Evolutionary conservation across 1,284 basidiomycete genomes (phyloP), one percentile per base, ranked within the genome.

Genomic region (Takashimella koratensis): DNA sequence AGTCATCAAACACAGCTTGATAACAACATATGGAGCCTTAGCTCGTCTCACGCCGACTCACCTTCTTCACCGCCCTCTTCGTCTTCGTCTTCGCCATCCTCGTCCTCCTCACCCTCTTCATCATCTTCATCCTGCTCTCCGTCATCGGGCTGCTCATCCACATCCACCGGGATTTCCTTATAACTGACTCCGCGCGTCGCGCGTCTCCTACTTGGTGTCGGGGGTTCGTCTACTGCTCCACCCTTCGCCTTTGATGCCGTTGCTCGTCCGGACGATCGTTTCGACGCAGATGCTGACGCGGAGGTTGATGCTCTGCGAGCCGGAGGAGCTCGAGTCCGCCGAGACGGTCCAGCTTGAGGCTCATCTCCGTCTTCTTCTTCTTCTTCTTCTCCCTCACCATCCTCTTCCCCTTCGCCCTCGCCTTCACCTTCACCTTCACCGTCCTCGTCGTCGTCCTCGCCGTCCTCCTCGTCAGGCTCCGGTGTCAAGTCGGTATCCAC

Each of bases 111-210:
- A 2, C 59, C 63, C 2, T 57, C 57, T 1, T 42, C 52, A n/a
- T 51, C 53, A 13, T 39, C 56, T 25, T 60, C 57, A 6, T 58
- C 60, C 1, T 56, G 53, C 6, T 47, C 59, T 10, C 49, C 47
- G 4, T 45, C 59, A 1, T 57, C 53, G 1, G 27, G 43, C n/a
- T 47, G 36, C 12, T 54, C 58, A 11, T 49, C 39, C 26, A 27
- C 53, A 19, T 54, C 56, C 6, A 55, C 40, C n/a, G 60, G 58
- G 6, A 64, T 47, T 40, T 64, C 63, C 45, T 51, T 53, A 52
- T 64, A 64, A 45, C 56, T 57, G 44, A 64, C 63, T 27, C 61
- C 59, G 48, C 60, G 62, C 45, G 50, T 48, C 16, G 51, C 49
- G 13, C 63, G 54, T 16, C 53, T 54, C 24, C 63, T 53, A 25